Percentiles rank a stretch among this genome's conserved stretches.
Conservation (phyloP, 2,329 filamentous ascomycete genomes). For the Diplodia corticola region DNA sequence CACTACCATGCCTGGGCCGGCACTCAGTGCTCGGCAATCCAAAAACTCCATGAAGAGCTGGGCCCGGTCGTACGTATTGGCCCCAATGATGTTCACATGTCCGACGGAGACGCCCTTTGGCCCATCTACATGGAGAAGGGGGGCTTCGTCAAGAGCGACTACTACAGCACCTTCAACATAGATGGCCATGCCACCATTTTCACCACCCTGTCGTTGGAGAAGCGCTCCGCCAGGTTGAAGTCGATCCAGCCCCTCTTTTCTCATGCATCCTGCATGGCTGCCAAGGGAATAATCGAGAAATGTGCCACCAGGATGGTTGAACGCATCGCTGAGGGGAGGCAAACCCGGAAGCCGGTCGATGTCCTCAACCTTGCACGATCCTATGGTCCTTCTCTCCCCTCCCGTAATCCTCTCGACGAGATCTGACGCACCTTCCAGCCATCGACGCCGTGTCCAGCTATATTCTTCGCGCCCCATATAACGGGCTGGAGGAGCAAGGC, state of each 20-base stretch:
- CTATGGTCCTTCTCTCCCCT: not conserved
- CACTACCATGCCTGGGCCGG: not conserved
- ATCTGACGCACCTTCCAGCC: not conserved
- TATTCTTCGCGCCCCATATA: not conserved
- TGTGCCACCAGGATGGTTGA: not conserved
- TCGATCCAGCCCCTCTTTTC: not conserved
- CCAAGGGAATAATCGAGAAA: not conserved
- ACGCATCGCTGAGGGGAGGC: not conserved
- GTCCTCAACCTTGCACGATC: not conserved
- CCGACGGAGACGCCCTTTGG: conserved; percentile 42
- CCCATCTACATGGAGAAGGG: conserved; percentile 50
- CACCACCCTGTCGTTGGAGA: not conserved
- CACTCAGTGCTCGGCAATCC: not conserved
- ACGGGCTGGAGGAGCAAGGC: not conserved
- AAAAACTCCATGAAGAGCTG: not conserved
- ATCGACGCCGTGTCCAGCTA: not conserved
- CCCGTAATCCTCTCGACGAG: not conserved
- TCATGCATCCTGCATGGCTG: not conserved
- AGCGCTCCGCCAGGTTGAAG: not conserved
- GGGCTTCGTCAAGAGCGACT: conserved; percentile 25
- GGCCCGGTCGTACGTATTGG: conserved; percentile 26
- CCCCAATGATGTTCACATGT: conserved; percentile 26
- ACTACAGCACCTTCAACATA: conserved; percentile 1
- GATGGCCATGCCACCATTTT: not conserved
- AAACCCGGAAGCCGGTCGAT: not conserved